Percentiles rank a stretch among this genome's conserved stretches.
These are phyloP conservation scores for Capsicum pubescens DNA, from an alignment of 257 asterid species.

Conservation along the genomic window DNA sequence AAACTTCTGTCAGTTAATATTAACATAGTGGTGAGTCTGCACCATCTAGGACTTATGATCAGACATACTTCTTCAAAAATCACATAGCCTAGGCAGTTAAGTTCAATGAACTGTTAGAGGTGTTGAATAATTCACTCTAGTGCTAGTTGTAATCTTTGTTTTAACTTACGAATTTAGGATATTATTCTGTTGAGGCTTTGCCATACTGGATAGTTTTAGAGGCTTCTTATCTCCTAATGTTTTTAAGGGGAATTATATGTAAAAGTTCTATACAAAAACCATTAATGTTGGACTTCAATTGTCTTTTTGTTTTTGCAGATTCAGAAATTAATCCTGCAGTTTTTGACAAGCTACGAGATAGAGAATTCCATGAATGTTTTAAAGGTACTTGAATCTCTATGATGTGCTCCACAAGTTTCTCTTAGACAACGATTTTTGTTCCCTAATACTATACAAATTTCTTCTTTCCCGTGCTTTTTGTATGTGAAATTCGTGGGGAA, in stretches of 20 bases:
- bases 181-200: conserved; percentile 20
- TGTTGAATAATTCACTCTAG: neutral
- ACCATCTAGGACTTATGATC: neutral
- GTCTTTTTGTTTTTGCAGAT: conserved; percentile 50
- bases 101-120: neutral
- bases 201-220: neutral
- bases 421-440: neutral
- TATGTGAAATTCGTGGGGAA: conserved; percentile 48
- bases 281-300: conserved; percentile 3
- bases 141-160: neutral
- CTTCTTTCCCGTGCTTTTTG: conserved; percentile 21
- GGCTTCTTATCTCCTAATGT: conserved; percentile 4
- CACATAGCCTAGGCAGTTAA: neutral
- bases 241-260: neutral
- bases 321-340: conserved; percentile 74
- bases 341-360: conserved; percentile 52
- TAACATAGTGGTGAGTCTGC: no score
- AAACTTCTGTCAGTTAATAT: no score
- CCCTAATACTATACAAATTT: conserved; percentile 15
- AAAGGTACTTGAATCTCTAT: conserved; percentile 55
- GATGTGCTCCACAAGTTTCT: conserved; percentile 9
- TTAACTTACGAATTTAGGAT: neutral
- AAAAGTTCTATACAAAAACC: neutral
- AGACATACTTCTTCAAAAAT: neutral
- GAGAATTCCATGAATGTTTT: conserved; percentile 62